phyloP scores from a whole-genome alignment of 129 eudicot species.

The Silybum marianum region DNA sequence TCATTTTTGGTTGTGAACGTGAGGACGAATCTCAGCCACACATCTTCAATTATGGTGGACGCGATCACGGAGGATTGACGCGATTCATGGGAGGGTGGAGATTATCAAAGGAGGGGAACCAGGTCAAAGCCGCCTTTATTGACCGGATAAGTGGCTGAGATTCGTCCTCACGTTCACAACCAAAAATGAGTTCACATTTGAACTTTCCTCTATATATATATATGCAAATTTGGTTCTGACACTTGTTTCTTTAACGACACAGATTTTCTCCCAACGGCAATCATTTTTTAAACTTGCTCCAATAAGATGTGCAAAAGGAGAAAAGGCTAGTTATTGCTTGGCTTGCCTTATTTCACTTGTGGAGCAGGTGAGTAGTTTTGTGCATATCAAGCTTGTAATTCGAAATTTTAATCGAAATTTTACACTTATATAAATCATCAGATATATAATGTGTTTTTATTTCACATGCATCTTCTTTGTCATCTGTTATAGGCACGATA shows the following conservation, averaged over 20 bases:
- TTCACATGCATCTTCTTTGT: constrained; percentile 14
- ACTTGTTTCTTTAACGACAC: constrained; percentile 29
- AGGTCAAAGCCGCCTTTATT: too few relatives aligned
- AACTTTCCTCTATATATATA: too few relatives aligned
- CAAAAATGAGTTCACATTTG: too few relatives aligned
- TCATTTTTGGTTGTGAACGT: too few relatives aligned
- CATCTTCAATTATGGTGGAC: too few relatives aligned
- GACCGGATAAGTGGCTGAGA: too few relatives aligned
- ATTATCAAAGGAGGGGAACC: too few relatives aligned
- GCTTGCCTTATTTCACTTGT: constrained; percentile 89
- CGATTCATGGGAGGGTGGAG: too few relatives aligned
- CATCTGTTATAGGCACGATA: constrained; percentile 63
- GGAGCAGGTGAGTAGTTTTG: constrained; percentile 68
- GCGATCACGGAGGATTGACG: too few relatives aligned
- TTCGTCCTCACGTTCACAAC: too few relatives aligned
- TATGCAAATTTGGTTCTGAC: background rate
- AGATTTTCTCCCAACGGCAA: constrained; percentile 74
- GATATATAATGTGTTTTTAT: background rate
- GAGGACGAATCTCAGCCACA: too few relatives aligned
- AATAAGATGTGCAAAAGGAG: constrained; percentile 51
- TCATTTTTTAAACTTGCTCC: constrained; percentile 61
- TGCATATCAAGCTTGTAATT: background rate
- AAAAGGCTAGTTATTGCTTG: constrained; percentile 74
- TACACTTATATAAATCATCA: background rate
- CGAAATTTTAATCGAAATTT: background rate